These are phyloP conservation scores for Crepidotus variabilis DNA, from an alignment of 768 basidiomycete species.

Conservation along the genomic window DNA sequence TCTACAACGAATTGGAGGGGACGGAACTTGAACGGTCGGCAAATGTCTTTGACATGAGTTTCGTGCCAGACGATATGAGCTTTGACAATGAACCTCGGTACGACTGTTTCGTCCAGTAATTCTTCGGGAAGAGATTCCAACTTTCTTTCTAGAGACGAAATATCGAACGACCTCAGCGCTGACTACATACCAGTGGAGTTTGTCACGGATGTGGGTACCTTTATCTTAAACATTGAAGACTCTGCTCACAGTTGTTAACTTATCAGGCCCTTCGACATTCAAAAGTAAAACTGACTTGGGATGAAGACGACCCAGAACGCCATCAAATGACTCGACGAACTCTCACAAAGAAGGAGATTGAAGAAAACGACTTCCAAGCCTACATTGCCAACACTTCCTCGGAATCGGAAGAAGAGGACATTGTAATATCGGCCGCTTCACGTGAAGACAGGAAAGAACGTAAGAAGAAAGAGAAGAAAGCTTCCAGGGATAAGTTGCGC, in stretches of 20 bases:
- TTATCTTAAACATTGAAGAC: not conserved
- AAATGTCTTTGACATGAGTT: constrained; percentile 93
- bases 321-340: constrained; percentile 73
- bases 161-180: constrained; percentile 55
- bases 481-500: constrained; percentile 70
- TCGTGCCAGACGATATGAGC: constrained; percentile 84
- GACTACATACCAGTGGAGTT: constrained; percentile 82
- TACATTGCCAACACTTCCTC: constrained; percentile 73
- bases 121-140: not conserved
- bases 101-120: not conserved
- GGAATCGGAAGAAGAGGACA: constrained; percentile 51
- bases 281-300: constrained; percentile 98
- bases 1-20: constrained; percentile 85
- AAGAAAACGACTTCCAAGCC: constrained; percentile 85
- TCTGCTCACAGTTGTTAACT: not conserved
- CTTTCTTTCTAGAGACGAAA: constrained; percentile 66
- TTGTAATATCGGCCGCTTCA: constrained; percentile 16
- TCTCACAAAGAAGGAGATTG: constrained; percentile 81
- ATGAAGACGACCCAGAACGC: constrained; percentile 92
- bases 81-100: constrained; percentile 80
- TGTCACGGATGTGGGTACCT: constrained; percentile 75
- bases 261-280: constrained; percentile 91
- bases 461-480: constrained; percentile 31
- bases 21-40: constrained; percentile 96
- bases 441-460: constrained; percentile 28